Evolutionary conservation across 1,139 yeast genomes (phyloP).

Genomic region (Hansenula sp.): DNA sequence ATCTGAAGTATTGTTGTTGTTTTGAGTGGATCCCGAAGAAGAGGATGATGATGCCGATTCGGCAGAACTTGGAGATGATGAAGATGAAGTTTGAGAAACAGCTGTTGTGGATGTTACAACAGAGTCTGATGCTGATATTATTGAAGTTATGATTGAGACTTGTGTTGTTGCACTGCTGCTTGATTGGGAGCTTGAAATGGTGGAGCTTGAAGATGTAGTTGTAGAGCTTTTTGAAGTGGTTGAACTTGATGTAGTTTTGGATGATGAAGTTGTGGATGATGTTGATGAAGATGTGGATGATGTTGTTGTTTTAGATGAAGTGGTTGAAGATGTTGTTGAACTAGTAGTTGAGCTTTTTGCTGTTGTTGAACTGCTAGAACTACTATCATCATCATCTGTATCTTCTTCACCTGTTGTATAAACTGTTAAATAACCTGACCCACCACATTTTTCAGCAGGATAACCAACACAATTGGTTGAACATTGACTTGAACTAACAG

Average conservation of each 20-base stretch:
- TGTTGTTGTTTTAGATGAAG: slow-evolving; percentile 7
- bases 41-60: slow-evolving; percentile 8
- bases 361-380: slow-evolving; percentile 14
- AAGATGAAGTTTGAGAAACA: slow-evolving; percentile 10
- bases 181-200: slow-evolving; percentile 9
- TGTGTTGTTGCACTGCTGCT: slow-evolving; percentile 1
- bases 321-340: slow-evolving; percentile 26
- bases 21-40: slow-evolving; percentile 1
- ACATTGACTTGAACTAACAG: slow-evolving; percentile 40
- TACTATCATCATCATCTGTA: slow-evolving; percentile 14
- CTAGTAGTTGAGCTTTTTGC: slow-evolving; percentile 18
- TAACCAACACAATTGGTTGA: slow-evolving; percentile 51
- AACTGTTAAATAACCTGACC: slow-evolving; percentile 45
- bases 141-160: slow-evolving; percentile 20
- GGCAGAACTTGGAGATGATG: slow-evolving; percentile 4
- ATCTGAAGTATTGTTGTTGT: slow-evolving; percentile 5
- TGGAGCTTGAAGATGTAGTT: slow-evolving; percentile 6
- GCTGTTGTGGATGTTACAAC: slow-evolving; percentile 20
- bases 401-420: slow-evolving; percentile 31
- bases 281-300: neutral
- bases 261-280: neutral
- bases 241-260: slow-evolving; percentile 6
- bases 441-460: slow-evolving; percentile 59
- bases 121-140: neutral
- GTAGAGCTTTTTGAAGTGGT: slow-evolving; percentile 6